Conservation (phyloP, 805 yeast species). For the Saccharomycopsis javanensis region DNA sequence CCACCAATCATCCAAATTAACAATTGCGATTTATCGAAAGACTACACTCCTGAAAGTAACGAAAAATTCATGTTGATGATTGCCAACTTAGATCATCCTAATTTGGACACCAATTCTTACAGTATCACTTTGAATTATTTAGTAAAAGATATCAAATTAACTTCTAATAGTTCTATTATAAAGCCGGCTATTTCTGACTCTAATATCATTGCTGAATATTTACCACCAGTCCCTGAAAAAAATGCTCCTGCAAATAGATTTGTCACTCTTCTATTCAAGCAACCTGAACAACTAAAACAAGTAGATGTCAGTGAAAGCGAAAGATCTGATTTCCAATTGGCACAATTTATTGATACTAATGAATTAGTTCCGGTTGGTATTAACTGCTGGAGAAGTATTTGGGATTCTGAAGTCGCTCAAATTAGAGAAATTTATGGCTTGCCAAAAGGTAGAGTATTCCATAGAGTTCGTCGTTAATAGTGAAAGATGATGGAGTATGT, state of each 20-base stretch:
- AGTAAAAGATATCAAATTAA: constrained; percentile 52
- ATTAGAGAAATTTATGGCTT: constrained; percentile 70
- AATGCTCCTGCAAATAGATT: constrained; percentile 77
- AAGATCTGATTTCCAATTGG: constrained; percentile 56
- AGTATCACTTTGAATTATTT: constrained; percentile 72
- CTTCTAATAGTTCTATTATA: constrained; percentile 48
- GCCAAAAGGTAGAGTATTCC: constrained; percentile 66
- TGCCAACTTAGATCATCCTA: constrained; percentile 90
- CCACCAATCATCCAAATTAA: constrained; percentile 74
- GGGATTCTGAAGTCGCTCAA: constrained; percentile 62
- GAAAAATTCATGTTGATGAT: constrained; percentile 66
- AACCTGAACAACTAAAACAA: constrained; percentile 28
- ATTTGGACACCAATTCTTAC: constrained; percentile 55
- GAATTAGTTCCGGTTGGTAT: constrained; percentile 77
- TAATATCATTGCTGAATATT: constrained; percentile 44
- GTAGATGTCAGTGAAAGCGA: constrained; percentile 22
- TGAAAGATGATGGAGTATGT: too few relatives aligned
- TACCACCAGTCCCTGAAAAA: constrained; percentile 84
- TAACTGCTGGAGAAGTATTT: constrained; percentile 78
- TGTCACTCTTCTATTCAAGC: constrained; percentile 86
- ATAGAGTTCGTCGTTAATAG: constrained; percentile 42
- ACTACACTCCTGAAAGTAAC: constrained; percentile 23
- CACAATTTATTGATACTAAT: constrained; percentile 50
- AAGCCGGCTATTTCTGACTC: constrained; percentile 31
- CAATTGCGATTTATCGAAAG: constrained; percentile 47